Conservation (phyloP, 306 rosid species). For the Mucuna pruriens region DNA sequence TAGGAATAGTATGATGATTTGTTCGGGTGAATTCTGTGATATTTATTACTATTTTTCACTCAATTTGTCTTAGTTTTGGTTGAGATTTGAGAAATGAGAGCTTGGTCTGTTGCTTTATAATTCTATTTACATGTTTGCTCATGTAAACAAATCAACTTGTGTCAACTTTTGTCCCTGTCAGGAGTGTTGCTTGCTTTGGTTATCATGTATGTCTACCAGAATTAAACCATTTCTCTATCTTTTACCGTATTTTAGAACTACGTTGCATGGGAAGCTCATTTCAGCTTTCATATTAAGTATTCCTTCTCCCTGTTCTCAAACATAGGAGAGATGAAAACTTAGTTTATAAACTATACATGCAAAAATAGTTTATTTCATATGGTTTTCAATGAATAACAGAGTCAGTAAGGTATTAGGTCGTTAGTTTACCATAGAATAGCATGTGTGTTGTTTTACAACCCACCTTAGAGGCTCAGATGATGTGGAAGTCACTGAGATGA, state of each 20-base stretch:
- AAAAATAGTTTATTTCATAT: neutral
- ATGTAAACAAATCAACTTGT: slow-evolving; percentile 2
- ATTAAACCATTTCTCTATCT: neutral
- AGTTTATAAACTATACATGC: slow-evolving; percentile 4
- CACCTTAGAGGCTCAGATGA: neutral
- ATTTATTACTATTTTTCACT: neutral
- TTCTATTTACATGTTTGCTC: neutral
- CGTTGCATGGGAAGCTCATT: neutral
- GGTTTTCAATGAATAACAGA: neutral
- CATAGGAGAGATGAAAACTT: slow-evolving; percentile 19
- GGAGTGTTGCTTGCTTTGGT: slow-evolving; percentile 4
- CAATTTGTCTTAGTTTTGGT: neutral
- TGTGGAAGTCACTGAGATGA: neutral
- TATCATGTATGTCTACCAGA: neutral
- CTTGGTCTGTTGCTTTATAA: neutral
- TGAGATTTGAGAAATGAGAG: neutral
- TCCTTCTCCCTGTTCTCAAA: neutral
- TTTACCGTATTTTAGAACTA: neutral
- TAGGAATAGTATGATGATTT: neutral
- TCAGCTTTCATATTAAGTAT: neutral
- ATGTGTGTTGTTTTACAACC: slow-evolving; percentile 17
- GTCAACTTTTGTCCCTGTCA: neutral
- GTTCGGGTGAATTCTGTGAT: neutral
- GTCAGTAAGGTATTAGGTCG: neutral
- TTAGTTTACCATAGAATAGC: slow-evolving; percentile 8